These are phyloP conservation scores for Calocybe gangraenosa DNA, from an alignment of 768 basidiomycete genomes.

Conservation along the genomic window DNA sequence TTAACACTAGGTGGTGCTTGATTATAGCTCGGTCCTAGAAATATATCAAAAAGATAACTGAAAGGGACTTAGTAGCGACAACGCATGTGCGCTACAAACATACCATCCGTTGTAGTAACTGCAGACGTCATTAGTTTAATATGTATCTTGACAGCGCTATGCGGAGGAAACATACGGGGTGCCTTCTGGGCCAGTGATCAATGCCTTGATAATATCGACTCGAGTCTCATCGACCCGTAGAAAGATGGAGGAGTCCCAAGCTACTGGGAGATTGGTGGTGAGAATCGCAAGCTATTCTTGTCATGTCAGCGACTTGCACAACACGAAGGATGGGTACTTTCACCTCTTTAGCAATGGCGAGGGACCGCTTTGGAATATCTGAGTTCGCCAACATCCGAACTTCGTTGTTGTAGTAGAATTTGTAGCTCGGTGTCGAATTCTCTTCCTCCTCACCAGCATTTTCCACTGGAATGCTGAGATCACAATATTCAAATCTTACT, in stretches of 20 bases:
- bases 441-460: constrained; percentile 27
- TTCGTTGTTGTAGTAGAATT: constrained; percentile 79
- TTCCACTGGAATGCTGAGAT: constrained; percentile 53
- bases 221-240: constrained; percentile 88
- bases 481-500: constrained; percentile 88
- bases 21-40: constrained; percentile 87
- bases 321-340: constrained; percentile 6
- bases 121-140: constrained; percentile 7
- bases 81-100: constrained; percentile 19
- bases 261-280: constrained; percentile 90
- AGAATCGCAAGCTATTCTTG: constrained; percentile 78
- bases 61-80: neutral
- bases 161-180: constrained; percentile 64
- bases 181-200: constrained; percentile 89
- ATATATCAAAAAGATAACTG: constrained; percentile 76
- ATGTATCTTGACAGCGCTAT: constrained; percentile 1
- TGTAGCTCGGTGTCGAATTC: constrained; percentile 67
- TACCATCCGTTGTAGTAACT: constrained; percentile 93
- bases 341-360: constrained; percentile 95
- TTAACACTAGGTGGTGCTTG: constrained; percentile 72
- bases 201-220: constrained; percentile 88
- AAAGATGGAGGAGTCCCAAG: constrained; percentile 94
- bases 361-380: constrained; percentile 85
- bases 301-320: constrained; percentile 6
- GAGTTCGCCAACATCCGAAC: constrained; percentile 80